These are phyloP conservation scores for Mycosphaerella sp. DNA, from an alignment of 2,329 filamentous ascomycete species.

Conservation along the genomic window DNA sequence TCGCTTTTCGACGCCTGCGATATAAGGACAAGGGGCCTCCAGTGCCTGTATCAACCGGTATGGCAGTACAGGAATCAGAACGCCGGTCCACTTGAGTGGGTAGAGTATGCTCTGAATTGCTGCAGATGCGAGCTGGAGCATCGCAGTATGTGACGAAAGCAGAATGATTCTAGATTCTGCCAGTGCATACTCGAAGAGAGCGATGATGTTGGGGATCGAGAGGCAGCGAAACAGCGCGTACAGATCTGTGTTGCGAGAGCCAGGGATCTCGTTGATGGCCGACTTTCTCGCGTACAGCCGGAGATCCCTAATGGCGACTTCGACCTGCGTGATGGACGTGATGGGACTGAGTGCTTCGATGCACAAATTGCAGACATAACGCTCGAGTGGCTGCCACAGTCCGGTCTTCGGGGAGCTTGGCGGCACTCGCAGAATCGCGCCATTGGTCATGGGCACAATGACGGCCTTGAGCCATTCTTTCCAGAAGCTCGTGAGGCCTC, in stretches of 20 bases:
- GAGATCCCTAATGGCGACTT: constrained; percentile 81
- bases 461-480: constrained; percentile 96
- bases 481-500: constrained; percentile 83
- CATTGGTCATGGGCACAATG: constrained; percentile 92
- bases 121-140: constrained; percentile 88
- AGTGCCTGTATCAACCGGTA: constrained; percentile 82
- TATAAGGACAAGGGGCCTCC: constrained; percentile 93
- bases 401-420: constrained; percentile 84
- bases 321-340: constrained; percentile 91
- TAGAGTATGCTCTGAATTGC: constrained; percentile 83
- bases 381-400: constrained; percentile 91
- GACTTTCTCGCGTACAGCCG: constrained; percentile 90
- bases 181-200: constrained; percentile 87
- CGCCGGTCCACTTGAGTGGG: constrained; percentile 85
- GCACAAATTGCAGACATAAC: constrained; percentile 95
- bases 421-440: constrained; percentile 73
- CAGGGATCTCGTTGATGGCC: constrained; percentile 85
- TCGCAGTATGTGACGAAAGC: constrained; percentile 88
- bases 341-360: constrained; percentile 90
- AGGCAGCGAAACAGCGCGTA: constrained; percentile 88
- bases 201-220: constrained; percentile 82
- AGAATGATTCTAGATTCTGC: constrained; percentile 94
- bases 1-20: constrained; percentile 88
- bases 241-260: constrained; percentile 83
- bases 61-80: constrained; percentile 88